Conservation (phyloP, 139 green algal genomes). For the Diplosphaera chodatii region DNA sequence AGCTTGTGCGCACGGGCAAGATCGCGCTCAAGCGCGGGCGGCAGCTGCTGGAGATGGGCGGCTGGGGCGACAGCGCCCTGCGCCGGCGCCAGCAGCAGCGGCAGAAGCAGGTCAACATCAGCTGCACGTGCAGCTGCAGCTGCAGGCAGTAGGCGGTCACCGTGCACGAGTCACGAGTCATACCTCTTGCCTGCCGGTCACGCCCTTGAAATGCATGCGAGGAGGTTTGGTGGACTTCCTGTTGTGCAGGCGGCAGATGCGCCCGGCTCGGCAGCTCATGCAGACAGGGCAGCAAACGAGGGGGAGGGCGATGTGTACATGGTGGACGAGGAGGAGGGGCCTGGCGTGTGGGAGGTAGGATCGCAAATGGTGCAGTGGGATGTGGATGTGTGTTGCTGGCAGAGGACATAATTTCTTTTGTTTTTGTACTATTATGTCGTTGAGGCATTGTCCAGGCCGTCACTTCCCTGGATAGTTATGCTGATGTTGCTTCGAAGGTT, state of each 20-base stretch:
- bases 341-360: conserved; percentile 45
- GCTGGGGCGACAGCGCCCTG: conserved; percentile 18
- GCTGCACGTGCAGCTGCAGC: no score
- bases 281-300: not conserved
- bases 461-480: no score
- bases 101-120: not conserved
- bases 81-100: not conserved
- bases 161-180: no score
- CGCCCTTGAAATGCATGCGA: no score
- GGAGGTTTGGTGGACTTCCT: not conserved
- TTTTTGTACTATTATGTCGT: no score
- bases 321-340: conserved; percentile 32
- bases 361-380: no score
- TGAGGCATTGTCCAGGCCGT: no score
- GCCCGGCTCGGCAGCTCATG: not conserved
- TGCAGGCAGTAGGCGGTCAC: no score
- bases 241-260: not conserved
- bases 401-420: no score
- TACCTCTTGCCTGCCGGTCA: no score
- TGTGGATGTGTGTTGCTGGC: no score
- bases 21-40: conserved; percentile 80
- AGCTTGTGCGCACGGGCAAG: conserved; percentile 89
- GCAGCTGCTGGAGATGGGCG: conserved; percentile 44
- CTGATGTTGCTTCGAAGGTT: no score
- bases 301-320: conserved; percentile 56